These are phyloP conservation scores for Penicillium sclerotigenum DNA, from an alignment of 2,329 filamentous ascomycete species.

Conservation along the genomic window DNA sequence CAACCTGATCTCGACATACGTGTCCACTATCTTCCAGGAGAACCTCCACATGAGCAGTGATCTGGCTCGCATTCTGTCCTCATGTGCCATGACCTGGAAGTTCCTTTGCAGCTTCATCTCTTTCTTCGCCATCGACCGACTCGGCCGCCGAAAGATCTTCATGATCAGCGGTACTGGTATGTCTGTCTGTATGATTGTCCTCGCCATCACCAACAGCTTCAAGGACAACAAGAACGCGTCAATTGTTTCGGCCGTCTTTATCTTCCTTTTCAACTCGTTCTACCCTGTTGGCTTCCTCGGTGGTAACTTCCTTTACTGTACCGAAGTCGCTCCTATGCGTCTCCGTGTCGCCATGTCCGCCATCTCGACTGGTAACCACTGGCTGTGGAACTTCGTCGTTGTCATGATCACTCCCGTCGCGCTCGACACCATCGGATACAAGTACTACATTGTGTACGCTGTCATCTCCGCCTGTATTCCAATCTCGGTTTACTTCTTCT, in stretches of 20 bases:
- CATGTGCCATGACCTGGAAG: slow-evolving; percentile 56
- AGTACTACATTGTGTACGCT: slow-evolving; percentile 23
- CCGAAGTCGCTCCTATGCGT: slow-evolving; percentile 24
- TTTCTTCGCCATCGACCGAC: slow-evolving; percentile 52
- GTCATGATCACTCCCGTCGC: slow-evolving; percentile 25
- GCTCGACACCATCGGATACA: slow-evolving; percentile 22
- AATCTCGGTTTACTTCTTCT: slow-evolving; percentile 20
- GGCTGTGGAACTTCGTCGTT: slow-evolving; percentile 27
- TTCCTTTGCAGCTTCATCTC: slow-evolving; percentile 53
- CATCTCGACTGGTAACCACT: slow-evolving; percentile 23
- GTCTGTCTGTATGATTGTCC: slow-evolving; percentile 55
- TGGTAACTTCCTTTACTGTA: slow-evolving; percentile 26
- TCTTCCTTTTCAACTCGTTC: slow-evolving; percentile 25
- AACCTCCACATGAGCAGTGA: slow-evolving; percentile 23
- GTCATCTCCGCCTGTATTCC: slow-evolving; percentile 23
- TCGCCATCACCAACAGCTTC: slow-evolving; percentile 40
- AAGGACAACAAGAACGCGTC: slow-evolving; percentile 18
- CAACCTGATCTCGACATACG: slow-evolving; percentile 22
- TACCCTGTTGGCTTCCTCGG: slow-evolving; percentile 24
- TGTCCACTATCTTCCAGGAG: slow-evolving; percentile 23
- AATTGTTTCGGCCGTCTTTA: slow-evolving; percentile 19
- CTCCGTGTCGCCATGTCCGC: slow-evolving; percentile 25
- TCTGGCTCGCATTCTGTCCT: slow-evolving; percentile 40
- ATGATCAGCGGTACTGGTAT: slow-evolving; percentile 54
- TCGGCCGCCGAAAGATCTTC: slow-evolving; percentile 53